Base-by-base conservation (phyloP, 768 basidiomycete genomes). In the Auriscalpium orientale region DNA sequence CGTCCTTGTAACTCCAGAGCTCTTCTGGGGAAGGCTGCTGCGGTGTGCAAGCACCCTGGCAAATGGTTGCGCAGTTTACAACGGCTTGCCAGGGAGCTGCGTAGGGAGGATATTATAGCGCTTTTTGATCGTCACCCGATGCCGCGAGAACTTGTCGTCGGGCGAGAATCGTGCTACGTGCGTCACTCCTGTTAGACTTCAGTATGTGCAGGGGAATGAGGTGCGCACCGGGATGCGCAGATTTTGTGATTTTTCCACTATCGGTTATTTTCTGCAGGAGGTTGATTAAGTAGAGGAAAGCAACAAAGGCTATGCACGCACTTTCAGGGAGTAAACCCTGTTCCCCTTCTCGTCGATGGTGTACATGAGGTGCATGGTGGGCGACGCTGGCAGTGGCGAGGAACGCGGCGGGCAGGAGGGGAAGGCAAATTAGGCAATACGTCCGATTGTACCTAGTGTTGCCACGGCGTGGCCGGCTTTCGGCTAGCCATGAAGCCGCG, bases 91-190 rank as follows among this genome's bases (percentile, higher is more conserved):
- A 28, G 95, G 94, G 18, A 90, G 79, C 68, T 98, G 94, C 16
- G 95, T 95, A 60, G 86, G 82, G 60, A 99, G 83, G 55, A 97
- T 82, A 56, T 84, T 84, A 67, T 86, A 89, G 67, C 95, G 84
- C 75, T 91, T 92, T 78, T 98, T 98, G 67, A 98, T 86, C 6
- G 93, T 97, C 58, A 98, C 94, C 58, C 97, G 89, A 68, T 99
- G 95, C 59, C 94, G 82, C 58, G 94, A 95, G 75, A 95, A 98
- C 76, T 98, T 98, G 82, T 98, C 95, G 71, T 99, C 97, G 11
- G 95, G 95, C 13, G 95, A 98, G 74, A 98, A 98, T 43, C 97
- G 93, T 15, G 95, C 95, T 97, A 8, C 8, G 28, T 49, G 40
- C 55, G 43, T 5, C 11, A 44, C 54, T 18, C 55, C 16, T 9